Percentiles rank a stretch among this genome's conserved stretches.
phyloP scores from a whole-genome alignment of 768 basidiomycete species.

The Suillus luteus region DNA sequence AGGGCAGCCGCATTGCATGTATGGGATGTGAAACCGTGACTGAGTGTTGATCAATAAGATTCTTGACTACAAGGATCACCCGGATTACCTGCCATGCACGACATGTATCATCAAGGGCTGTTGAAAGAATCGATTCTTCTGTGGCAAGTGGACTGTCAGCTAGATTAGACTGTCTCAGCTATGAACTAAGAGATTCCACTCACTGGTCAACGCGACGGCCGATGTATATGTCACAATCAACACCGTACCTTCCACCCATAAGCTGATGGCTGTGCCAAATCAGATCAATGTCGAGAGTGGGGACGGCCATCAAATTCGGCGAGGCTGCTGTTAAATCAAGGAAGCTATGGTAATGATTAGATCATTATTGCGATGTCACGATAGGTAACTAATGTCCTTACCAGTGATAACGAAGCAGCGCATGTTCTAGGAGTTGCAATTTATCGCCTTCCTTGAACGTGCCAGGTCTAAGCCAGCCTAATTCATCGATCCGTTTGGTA shows the following conservation, averaged over 20 bases:
- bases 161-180: conserved; percentile 5
- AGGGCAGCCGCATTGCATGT: conserved; percentile 64
- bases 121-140: conserved; percentile 45
- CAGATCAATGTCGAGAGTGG: conserved; percentile 75
- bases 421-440: conserved; percentile 44
- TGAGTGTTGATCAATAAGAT: conserved; percentile 20
- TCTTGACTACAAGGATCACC: not conserved
- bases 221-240: conserved; percentile 44
- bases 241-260: conserved; percentile 44
- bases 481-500: conserved; percentile 49
- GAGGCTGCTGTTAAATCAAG: conserved; percentile 54
- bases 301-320: conserved; percentile 48
- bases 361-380: not conserved
- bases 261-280: conserved; percentile 79
- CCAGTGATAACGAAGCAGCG: conserved; percentile 61
- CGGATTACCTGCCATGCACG: conserved; percentile 49
- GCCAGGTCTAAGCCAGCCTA: conserved; percentile 51
- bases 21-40: conserved; percentile 50
- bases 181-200: conserved; percentile 21
- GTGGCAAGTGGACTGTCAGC: conserved; percentile 49
- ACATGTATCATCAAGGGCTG: conserved; percentile 53
- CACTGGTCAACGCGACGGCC: conserved; percentile 58
- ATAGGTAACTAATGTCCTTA: conserved; percentile 24
- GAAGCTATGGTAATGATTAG: conserved; percentile 38
- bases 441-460: conserved; percentile 43